Percentiles rank a stretch among this genome's conserved stretches.
These are phyloP conservation scores for Thalassiosira livingstoniorum DNA, from an alignment of 352 stramenopile species.

Conservation along the genomic window DNA sequence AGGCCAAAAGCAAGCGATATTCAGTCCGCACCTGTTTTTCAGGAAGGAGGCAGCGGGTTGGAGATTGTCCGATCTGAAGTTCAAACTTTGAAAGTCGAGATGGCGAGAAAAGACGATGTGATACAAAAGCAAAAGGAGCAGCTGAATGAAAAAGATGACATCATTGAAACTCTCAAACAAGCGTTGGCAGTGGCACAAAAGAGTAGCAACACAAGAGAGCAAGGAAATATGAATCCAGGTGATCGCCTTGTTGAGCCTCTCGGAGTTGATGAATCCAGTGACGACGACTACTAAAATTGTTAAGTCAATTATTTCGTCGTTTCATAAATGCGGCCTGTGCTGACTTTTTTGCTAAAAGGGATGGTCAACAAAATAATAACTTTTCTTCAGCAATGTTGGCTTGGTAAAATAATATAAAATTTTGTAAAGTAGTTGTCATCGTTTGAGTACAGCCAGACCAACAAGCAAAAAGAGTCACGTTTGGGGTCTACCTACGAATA, in stretches of 20 bases:
- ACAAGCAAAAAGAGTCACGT: no score
- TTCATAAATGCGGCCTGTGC: no score
- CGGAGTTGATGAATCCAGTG: conserved; percentile 12
- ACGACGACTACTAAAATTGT: conserved; percentile 46
- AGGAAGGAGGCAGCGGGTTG: conserved; percentile 27
- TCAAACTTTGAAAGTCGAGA: conserved; percentile 44
- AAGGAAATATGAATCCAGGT: background rate
- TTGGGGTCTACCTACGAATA: no score
- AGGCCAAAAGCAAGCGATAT: conserved; percentile 60
- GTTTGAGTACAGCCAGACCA: no score
- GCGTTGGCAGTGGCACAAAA: conserved; percentile 16
- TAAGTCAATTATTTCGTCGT: no score
- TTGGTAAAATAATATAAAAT: no score
- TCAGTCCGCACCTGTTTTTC: conserved; percentile 36
- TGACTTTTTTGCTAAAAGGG: no score
- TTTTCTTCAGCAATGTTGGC: no score
- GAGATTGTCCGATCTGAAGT: conserved; percentile 40
- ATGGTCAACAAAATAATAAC: no score
- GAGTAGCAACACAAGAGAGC: background rate
- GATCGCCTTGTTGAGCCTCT: background rate
- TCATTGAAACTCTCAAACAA: conserved; percentile 43
- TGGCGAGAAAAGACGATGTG: conserved; percentile 41
- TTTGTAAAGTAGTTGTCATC: no score
- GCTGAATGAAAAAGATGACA: conserved; percentile 57
- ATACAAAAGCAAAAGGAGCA: conserved; percentile 49